These are phyloP conservation scores for Allium cepa DNA, from an alignment of 106 monocot genomes.

Conservation along the genomic window DNA sequence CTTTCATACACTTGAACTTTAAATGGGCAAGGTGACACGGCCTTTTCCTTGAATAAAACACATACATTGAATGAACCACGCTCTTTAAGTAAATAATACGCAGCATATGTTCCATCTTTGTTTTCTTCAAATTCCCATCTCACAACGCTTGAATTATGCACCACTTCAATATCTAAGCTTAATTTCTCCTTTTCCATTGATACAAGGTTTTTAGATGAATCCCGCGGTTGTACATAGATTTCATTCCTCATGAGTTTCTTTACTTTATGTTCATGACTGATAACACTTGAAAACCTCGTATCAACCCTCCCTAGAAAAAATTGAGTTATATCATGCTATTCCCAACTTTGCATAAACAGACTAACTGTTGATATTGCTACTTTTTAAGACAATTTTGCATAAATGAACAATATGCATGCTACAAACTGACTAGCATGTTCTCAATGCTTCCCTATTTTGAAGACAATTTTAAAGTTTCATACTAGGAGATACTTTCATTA, in stretches of 20 bases:
- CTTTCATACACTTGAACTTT: slow-evolving; percentile 52
- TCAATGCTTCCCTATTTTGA: no score
- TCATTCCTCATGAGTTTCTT: slow-evolving; percentile 36
- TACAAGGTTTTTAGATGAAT: slow-evolving; percentile 52
- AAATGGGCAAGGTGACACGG: slow-evolving; percentile 71
- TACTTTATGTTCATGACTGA: slow-evolving; percentile 23
- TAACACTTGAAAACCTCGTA: slow-evolving; percentile 42
- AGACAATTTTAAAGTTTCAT: not conserved
- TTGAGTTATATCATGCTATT: not conserved
- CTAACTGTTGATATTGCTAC: no score
- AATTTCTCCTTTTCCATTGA: slow-evolving; percentile 35
- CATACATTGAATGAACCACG: slow-evolving; percentile 67
- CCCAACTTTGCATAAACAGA: no score
- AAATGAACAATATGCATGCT: no score
- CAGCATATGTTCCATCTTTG: slow-evolving; percentile 53
- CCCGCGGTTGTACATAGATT: slow-evolving; percentile 57
- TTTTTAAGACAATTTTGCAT: not conserved
- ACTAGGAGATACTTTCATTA: slow-evolving; percentile 71
- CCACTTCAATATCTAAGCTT: slow-evolving; percentile 25
- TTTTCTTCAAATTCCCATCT: slow-evolving; percentile 37
- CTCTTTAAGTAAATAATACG: slow-evolving; percentile 45
- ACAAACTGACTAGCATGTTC: no score
- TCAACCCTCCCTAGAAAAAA: slow-evolving; percentile 38
- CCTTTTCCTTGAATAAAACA: slow-evolving; percentile 37
- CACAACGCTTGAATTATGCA: slow-evolving; percentile 35